Evolutionary conservation across 371 early-diverging fungal species (phyloP).

Genomic region (Mortierella sp.): DNA sequence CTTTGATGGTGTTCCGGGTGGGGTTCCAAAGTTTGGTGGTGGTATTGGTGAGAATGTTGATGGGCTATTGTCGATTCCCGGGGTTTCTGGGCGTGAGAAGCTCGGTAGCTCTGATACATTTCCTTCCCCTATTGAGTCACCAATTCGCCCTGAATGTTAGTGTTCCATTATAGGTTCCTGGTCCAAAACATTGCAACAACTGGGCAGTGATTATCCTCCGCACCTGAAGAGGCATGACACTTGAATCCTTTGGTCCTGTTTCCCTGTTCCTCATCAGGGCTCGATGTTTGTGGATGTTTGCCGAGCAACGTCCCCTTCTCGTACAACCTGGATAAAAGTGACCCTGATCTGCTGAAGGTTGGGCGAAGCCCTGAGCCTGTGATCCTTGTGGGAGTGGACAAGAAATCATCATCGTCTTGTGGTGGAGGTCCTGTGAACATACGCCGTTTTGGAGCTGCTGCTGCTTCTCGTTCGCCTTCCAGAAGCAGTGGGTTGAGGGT

Average conservation of each 20-base stretch:
- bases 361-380: constrained; percentile 4
- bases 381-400: constrained; percentile 31
- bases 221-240: constrained; percentile 9
- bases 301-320: constrained; percentile 42
- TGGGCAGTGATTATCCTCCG: too few species aligned
- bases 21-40: constrained; percentile 40
- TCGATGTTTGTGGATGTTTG: constrained; percentile 48
- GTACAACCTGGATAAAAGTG: constrained; percentile 26
- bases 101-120: constrained; percentile 13
- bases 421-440: too few species aligned
- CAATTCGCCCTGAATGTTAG: not conserved
- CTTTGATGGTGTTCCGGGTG: constrained; percentile 28
- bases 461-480: constrained; percentile 20
- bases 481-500: constrained; percentile 13
- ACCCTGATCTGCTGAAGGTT: constrained; percentile 11
- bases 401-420: constrained; percentile 11
- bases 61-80: constrained; percentile 10
- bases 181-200: not conserved
- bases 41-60: constrained; percentile 28
- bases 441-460: constrained; percentile 22
- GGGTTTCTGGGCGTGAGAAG: constrained; percentile 13
- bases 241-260: constrained; percentile 32
- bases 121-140: constrained; percentile 2
- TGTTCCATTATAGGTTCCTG: not conserved
- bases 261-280: constrained; percentile 30